phyloP scores from a whole-genome alignment of 1,139 yeast species.

The Kurtzmaniella quercitrusa region DNA sequence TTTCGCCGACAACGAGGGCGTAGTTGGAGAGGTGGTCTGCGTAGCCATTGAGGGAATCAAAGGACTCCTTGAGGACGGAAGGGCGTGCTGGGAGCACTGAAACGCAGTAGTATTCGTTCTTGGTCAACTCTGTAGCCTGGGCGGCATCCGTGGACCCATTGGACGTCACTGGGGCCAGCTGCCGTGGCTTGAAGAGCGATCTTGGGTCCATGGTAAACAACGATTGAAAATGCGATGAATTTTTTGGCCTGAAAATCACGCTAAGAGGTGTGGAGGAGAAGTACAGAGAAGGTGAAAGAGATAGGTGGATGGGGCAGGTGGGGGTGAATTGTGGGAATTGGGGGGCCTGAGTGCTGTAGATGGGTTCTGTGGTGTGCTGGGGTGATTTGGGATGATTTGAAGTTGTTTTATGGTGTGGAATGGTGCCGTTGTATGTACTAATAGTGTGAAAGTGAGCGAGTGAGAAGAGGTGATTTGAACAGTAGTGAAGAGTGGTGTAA shows the following conservation, averaged over 20 bases:
- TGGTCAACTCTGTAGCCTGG: constrained; percentile 47
- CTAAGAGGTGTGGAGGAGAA: too few species aligned
- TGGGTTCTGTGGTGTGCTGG: too few species aligned
- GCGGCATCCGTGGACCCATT: constrained; percentile 2
- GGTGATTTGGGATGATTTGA: too few species aligned
- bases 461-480: too few species aligned
- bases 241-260: too few species aligned
- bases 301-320: too few species aligned
- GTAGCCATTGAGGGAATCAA: constrained; percentile 37
- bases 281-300: background rate
- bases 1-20: constrained; percentile 50
- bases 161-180: constrained; percentile 3
- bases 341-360: too few species aligned
- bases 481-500: too few species aligned
- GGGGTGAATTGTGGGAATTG: too few species aligned
- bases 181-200: constrained; percentile 13
- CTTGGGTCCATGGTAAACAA: constrained; percentile 2
- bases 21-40: constrained; percentile 52
- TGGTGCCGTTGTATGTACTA: too few species aligned
- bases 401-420: too few species aligned
- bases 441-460: too few species aligned
- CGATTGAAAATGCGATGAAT: background rate
- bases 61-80: constrained; percentile 26
- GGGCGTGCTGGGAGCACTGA: constrained; percentile 60
- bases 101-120: constrained; percentile 57